phyloP scores from a whole-genome alignment of 1,284 basidiomycete genomes.

The Coniferiporia sulphurascens region DNA sequence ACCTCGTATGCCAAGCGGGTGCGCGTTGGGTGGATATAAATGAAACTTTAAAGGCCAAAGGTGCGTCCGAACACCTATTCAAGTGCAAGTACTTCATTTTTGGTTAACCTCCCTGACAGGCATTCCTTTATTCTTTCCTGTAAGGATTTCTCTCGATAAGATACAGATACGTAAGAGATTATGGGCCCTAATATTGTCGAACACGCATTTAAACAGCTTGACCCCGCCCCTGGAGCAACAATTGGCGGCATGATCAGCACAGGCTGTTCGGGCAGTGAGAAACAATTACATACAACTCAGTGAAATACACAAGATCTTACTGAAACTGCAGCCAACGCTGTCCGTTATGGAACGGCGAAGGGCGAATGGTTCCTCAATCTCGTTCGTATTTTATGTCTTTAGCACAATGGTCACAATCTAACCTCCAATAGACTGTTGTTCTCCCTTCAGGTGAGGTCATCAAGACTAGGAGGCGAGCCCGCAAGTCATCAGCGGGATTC shows the following conservation, averaged over 20 bases:
- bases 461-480: constrained; percentile 81
- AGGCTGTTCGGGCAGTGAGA: constrained; percentile 72
- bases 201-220: constrained; percentile 42
- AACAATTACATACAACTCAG: background rate
- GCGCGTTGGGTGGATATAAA: constrained; percentile 87
- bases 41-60: constrained; percentile 61
- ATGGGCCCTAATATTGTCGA: background rate
- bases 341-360: constrained; percentile 83
- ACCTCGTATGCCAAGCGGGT: constrained; percentile 82
- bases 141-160: constrained; percentile 33
- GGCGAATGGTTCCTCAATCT: constrained; percentile 82
- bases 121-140: constrained; percentile 85
- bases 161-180: constrained; percentile 3
- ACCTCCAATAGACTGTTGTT: constrained; percentile 68
- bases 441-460: constrained; percentile 90
- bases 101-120: constrained; percentile 29
- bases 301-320: background rate
- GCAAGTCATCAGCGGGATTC: constrained; percentile 89
- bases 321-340: constrained; percentile 66
- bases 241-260: constrained; percentile 92
- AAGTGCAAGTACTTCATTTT: background rate
- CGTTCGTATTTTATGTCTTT: constrained; percentile 35
- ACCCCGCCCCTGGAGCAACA: constrained; percentile 76
- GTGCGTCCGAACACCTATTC: constrained; percentile 25
- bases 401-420: background rate